Conservation (phyloP, 1,284 basidiomycete species). For the Ceratobasidium sp. region DNA sequence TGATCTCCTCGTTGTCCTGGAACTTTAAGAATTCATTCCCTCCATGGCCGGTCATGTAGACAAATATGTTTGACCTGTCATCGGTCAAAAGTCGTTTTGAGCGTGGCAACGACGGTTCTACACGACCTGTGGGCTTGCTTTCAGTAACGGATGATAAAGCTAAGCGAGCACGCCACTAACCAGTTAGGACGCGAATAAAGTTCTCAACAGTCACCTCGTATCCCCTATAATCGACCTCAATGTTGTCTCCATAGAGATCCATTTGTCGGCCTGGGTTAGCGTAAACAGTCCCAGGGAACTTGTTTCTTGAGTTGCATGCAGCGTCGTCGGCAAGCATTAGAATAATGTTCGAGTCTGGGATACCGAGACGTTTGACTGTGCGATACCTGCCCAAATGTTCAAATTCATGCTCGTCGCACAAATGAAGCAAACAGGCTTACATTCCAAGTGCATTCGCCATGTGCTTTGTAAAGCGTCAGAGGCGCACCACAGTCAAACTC, state of each 20-base stretch:
- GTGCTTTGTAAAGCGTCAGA: constrained; percentile 65
- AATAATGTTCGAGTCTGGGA: constrained; percentile 98
- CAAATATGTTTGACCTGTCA: constrained; percentile 92
- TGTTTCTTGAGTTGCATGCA: constrained; percentile 93
- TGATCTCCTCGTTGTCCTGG: constrained; percentile 98
- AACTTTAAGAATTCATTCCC: constrained; percentile 99
- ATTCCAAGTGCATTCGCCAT: constrained; percentile 98
- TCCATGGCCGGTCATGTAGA: constrained; percentile 98
- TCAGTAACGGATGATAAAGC: constrained; percentile 11
- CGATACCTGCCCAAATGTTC: constrained; percentile 75
- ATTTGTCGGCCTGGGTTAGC: constrained; percentile 80
- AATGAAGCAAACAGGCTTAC: constrained; percentile 58
- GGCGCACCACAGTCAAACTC: constrained; percentile 12
- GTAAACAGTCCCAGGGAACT: constrained; percentile 91
- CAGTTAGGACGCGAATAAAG: constrained; percentile 90
- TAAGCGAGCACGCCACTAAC: constrained; percentile 55
- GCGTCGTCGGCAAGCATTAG: constrained; percentile 98
- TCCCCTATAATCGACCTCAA: constrained; percentile 98
- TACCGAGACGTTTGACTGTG: constrained; percentile 96
- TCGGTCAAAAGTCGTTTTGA: constrained; percentile 93
- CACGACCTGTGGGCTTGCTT: constrained; percentile 64
- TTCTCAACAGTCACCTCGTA: constrained; percentile 99
- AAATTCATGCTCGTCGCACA: not conserved
- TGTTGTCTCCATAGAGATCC: constrained; percentile 95
- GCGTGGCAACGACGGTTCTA: constrained; percentile 80